phyloP scores from a whole-genome alignment of 1,139 yeast genomes.

The Diutina pseudorugosa region DNA sequence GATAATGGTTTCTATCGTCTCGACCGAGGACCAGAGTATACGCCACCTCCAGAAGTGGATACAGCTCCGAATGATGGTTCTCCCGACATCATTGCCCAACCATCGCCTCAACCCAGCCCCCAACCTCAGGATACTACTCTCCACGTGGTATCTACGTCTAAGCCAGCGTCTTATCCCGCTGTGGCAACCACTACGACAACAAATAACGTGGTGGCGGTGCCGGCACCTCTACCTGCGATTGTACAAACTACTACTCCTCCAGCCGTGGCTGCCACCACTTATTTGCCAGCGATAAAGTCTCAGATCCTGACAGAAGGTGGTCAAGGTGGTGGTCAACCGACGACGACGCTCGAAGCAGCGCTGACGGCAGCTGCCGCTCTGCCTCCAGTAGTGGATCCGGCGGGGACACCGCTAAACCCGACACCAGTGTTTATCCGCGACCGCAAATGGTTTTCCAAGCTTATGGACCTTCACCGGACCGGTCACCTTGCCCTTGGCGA shows the following conservation, averaged over 20 bases:
- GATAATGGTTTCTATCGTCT: too few species aligned
- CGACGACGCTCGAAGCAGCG: background rate
- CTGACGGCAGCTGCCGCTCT: background rate
- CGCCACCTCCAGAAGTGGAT: background rate
- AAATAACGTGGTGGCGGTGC: background rate
- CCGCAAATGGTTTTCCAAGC: conserved; percentile 28
- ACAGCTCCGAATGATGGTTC: too few species aligned
- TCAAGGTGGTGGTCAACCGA: too few species aligned
- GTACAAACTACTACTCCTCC: background rate
- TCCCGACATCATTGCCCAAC: background rate
- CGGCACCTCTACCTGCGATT: background rate
- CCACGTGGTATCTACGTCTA: too few species aligned
- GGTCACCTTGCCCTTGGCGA: conserved; percentile 20
- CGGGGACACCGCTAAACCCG: conserved; percentile 8
- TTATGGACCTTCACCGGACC: conserved; percentile 19
- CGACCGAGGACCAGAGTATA: too few species aligned
- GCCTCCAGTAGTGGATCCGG: background rate
- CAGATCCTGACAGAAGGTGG: too few species aligned
- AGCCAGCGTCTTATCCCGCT: too few species aligned
- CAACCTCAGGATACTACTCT: too few species aligned
- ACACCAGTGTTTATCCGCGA: conserved; percentile 24
- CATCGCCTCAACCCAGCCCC: background rate
- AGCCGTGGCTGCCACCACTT: background rate
- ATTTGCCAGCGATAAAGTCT: too few species aligned
- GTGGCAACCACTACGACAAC: too few species aligned